Conservation (phyloP, 179 eudicot species). For the Drosera spatulata region DNA sequence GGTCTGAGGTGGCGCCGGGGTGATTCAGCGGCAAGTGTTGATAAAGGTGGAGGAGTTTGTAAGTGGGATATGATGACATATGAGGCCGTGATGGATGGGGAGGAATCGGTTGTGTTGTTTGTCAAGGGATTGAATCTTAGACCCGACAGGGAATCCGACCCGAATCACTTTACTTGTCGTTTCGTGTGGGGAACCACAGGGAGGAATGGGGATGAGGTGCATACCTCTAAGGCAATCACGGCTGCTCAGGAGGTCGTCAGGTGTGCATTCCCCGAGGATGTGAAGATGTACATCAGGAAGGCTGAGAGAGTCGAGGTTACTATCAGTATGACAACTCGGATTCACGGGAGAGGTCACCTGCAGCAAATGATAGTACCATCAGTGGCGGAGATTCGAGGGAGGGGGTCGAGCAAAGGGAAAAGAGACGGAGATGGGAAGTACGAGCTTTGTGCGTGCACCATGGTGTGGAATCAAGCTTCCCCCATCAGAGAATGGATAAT, state of each 20-base stretch:
- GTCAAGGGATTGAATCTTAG: conserved; percentile 81
- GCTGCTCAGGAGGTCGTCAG: conserved; percentile 89
- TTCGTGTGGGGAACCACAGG: conserved; percentile 25
- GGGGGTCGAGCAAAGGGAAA: not conserved
- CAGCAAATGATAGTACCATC: conserved; percentile 48
- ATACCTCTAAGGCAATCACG: conserved; percentile 39
- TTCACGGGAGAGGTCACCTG: conserved; percentile 15
- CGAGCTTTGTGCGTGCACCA: conserved; percentile 83
- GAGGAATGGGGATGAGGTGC: conserved; percentile 12
- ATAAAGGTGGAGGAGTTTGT: conserved; percentile 10
- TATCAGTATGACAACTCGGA: conserved; percentile 19
- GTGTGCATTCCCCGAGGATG: conserved; percentile 44
- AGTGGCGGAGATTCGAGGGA: conserved; percentile 40
- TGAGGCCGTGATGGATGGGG: conserved; percentile 55
- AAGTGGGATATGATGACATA: conserved; percentile 67
- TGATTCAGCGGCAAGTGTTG: conserved; percentile 8
- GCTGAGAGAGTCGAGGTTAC: conserved; percentile 37
- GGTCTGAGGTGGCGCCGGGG: conserved; percentile 17
- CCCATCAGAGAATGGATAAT: conserved; percentile 69
- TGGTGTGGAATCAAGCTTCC: conserved; percentile 94
- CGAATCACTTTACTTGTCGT: conserved; percentile 49
- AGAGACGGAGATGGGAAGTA: conserved; percentile 18
- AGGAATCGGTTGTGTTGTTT: conserved; percentile 47
- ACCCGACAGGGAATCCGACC: conserved; percentile 51
- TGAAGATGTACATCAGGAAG: conserved; percentile 24